Evolutionary conservation across 306 rosid species (phyloP), one percentile per base, ranked within the genome.

Genomic region (Dicorynia guianensis): DNA sequence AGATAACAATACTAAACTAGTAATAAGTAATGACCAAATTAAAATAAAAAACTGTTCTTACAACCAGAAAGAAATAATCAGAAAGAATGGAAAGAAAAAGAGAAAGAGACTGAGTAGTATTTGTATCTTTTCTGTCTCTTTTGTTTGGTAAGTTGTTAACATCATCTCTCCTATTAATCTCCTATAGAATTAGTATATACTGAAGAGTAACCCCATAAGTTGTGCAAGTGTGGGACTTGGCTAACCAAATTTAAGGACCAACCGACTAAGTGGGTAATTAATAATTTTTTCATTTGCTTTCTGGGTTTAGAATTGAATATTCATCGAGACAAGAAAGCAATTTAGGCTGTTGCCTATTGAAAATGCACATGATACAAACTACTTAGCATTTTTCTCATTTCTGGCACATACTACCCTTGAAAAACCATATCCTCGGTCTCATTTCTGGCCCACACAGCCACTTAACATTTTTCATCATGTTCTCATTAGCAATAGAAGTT

Each of bases 101-200:
- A 73, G 52, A 39, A 46, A 18, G 25, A 55, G 44, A 43, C 55
- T 52, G 14, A 56, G 9, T 9, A 40, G 46, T 40, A 9, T 44
- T 15, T 8, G 55, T 4, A 10, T n/a, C 7, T 34, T 33, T 33
- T 35, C 4, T 33, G 6, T 7, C 20, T 60, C 34, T 34, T 11
- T 9, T 42, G 64, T 61, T 78, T 61, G 83, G 74, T 78, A 63
- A 10, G 33, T 54, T 73, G 72, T 67, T 53, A 54, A 61, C 77
- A 78, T 78, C 80, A 36, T 7, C 49, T 62, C 61, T 62, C 33
- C 44, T 9, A 50, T 3, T 11, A 14, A 69, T 62, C 61, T 48
- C 33, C 30, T n/a, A 34, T 5, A 15, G 14, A 69, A 50, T 69
- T 9, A 15, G 17, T 10, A 12, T 48, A 67, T 48, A 60, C 7